These are phyloP conservation scores for Noccaea caerulescens DNA, from an alignment of 345 rosid genomes.

Conservation along the genomic window DNA sequence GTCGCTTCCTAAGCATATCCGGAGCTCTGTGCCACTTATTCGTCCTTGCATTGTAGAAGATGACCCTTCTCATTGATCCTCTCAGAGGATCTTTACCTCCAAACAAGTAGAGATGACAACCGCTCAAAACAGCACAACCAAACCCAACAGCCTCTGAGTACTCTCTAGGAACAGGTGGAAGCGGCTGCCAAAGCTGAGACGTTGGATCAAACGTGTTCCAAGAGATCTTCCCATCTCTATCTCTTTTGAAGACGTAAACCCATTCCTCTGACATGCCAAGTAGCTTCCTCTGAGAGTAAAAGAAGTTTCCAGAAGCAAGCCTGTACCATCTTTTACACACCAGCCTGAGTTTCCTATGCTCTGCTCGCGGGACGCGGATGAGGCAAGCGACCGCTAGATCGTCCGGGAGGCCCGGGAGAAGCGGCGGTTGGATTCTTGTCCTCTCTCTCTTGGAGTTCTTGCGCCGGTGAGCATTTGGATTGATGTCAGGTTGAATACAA, in stretches of 20 bases:
- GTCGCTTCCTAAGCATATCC: constrained; percentile 94
- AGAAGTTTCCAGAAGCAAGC: constrained; percentile 73
- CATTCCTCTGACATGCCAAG: constrained; percentile 93
- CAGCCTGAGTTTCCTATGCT: constrained; percentile 77
- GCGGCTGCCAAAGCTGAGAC: constrained; percentile 88
- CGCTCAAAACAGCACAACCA: constrained; percentile 94
- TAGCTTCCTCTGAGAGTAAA: constrained; percentile 75
- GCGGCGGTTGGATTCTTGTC: constrained; percentile 77
- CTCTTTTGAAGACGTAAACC: constrained; percentile 92
- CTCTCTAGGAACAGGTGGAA: constrained; percentile 92
- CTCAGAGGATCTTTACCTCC: constrained; percentile 93
- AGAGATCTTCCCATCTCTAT: constrained; percentile 88
- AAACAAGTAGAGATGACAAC: constrained; percentile 87
- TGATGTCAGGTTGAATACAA: constrained; percentile 93
- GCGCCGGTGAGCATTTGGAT: constrained; percentile 85
- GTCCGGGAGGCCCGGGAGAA: constrained; percentile 92
- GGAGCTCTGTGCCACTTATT: constrained; percentile 97
- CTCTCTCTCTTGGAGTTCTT: constrained; percentile 77
- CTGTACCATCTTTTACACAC: constrained; percentile 92
- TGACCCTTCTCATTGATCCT: constrained; percentile 90
- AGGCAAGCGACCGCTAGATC: constrained; percentile 95
- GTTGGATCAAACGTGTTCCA: constrained; percentile 92
- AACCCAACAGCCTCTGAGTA: constrained; percentile 94
- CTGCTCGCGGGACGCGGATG: constrained; percentile 89
- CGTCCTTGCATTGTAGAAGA: constrained; percentile 88